Evolutionary conservation across 306 rosid species (phyloP).

Genomic region (Vigna hirtella): DNA sequence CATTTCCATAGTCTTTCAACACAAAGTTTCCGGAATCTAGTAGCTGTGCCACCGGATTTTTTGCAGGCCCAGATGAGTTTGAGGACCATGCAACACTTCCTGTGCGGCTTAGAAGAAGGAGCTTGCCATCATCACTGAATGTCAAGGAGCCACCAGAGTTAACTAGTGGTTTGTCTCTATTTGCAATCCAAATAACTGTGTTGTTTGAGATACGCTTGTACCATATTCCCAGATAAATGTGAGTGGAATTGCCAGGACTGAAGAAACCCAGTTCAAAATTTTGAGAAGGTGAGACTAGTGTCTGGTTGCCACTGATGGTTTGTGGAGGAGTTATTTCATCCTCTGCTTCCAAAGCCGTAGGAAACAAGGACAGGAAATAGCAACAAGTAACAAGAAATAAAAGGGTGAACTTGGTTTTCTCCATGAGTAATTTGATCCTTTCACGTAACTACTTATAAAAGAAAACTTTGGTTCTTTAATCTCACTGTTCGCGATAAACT

Average conservation of each 20-base stretch:
- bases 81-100: conserved; percentile 50
- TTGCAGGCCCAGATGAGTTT: conserved; percentile 38
- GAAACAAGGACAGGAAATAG: conserved; percentile 37
- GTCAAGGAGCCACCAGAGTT: conserved; percentile 39
- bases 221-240: conserved; percentile 60
- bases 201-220: conserved; percentile 45
- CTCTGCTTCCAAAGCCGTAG: conserved; percentile 28
- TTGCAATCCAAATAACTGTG: conserved; percentile 60
- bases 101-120: conserved; percentile 45
- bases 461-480: conserved; percentile 18
- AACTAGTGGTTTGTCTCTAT: conserved; percentile 50
- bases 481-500: not conserved
- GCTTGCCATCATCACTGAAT: conserved; percentile 50
- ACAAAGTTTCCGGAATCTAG: conserved; percentile 60
- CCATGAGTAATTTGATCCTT: conserved; percentile 46
- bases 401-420: conserved; percentile 37
- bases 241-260: conserved; percentile 38
- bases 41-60: conserved; percentile 43
- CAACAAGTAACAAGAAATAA: conserved; percentile 40
- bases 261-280: conserved; percentile 62
- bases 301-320: conserved; percentile 46
- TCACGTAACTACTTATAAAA: conserved; percentile 33
- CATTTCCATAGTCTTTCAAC: conserved; percentile 38
- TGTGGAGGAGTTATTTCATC: conserved; percentile 47
- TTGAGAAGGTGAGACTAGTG: conserved; percentile 52